Conservation (phyloP, 2,329 filamentous ascomycete species). For the Botryotinia globosa region DNA sequence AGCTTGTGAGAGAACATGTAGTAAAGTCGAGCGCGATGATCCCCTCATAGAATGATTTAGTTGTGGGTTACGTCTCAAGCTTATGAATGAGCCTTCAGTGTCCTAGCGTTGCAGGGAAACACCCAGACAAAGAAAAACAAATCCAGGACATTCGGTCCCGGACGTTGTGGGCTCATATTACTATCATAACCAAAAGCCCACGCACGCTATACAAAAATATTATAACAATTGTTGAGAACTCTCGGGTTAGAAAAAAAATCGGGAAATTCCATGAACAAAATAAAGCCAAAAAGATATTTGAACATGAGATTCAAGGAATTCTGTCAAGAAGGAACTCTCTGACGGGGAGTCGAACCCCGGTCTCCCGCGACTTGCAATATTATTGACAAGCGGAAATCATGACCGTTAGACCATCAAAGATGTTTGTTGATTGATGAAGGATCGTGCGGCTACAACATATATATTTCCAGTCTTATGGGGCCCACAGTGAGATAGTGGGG, state of each 20-base stretch:
- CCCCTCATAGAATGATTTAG: background rate
- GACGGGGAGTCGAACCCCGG: slow-evolving; percentile 34
- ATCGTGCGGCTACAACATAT: rapidly evolving
- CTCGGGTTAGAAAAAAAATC: background rate
- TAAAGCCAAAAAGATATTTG: rapidly evolving
- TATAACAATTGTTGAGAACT: background rate
- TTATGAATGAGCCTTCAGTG: too few relatives aligned
- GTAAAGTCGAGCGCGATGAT: rapidly evolving
- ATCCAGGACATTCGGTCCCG: background rate
- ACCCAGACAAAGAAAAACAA: background rate
- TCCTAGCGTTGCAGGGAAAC: background rate
- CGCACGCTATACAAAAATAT: background rate
- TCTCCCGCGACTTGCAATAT: slow-evolving; percentile 27
- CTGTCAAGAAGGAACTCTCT: background rate
- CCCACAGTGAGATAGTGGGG: background rate
- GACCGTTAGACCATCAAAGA: slow-evolving; percentile 40
- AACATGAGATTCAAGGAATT: background rate
- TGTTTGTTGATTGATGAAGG: background rate
- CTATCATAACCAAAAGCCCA: background rate
- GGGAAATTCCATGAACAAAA: background rate
- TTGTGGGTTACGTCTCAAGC: too few relatives aligned
- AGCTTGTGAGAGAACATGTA: rapidly evolving
- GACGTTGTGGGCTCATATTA: background rate
- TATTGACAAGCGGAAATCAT: slow-evolving; percentile 41
- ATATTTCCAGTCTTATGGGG: background rate